Percentiles rank a stretch among this genome's conserved stretches.
These are phyloP conservation scores for Hypholoma sublateritium DNA, from an alignment of 768 basidiomycete species.

Conservation along the genomic window DNA sequence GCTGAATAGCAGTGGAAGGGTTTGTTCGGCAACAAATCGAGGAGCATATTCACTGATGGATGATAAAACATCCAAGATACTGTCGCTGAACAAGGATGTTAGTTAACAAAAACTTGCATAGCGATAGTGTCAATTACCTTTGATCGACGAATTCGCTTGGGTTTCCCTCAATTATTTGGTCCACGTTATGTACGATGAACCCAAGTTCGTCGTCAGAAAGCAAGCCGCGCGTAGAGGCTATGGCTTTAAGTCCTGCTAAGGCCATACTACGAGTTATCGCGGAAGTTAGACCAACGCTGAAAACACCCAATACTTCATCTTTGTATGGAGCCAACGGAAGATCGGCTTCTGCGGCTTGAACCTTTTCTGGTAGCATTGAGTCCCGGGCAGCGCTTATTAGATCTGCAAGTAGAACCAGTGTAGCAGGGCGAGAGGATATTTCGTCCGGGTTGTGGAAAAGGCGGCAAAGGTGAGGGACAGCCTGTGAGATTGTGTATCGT, in stretches of 20 bases:
- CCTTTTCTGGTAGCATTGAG: constrained; percentile 22
- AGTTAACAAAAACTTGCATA: not conserved
- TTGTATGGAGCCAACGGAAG: constrained; percentile 59
- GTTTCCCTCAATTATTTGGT: constrained; percentile 62
- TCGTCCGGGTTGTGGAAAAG: constrained; percentile 77
- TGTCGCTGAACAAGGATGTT: constrained; percentile 41
- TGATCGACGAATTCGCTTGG: constrained; percentile 53
- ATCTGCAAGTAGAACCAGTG: constrained; percentile 67
- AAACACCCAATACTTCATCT: constrained; percentile 70
- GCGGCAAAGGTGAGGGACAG: constrained; percentile 72
- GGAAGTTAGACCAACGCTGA: constrained; percentile 57
- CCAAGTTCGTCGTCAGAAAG: constrained; percentile 73
- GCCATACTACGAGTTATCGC: constrained; percentile 55
- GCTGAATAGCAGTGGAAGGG: constrained; percentile 78
- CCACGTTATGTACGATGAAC: constrained; percentile 74
- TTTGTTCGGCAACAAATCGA: constrained; percentile 66
- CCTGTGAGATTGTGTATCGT: constrained; percentile 63
- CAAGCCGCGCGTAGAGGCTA: constrained; percentile 64
- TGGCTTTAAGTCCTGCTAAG: constrained; percentile 60
- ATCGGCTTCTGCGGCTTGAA: constrained; percentile 17
- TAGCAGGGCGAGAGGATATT: constrained; percentile 60
- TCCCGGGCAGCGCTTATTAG: constrained; percentile 55
- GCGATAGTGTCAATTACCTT: constrained; percentile 36
- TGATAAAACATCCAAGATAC: constrained; percentile 61
- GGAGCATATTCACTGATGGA: constrained; percentile 60